These are phyloP conservation scores for Dothidotthia symphoricarpi DNA, from an alignment of 2,329 filamentous ascomycete species.

Conservation along the genomic window DNA sequence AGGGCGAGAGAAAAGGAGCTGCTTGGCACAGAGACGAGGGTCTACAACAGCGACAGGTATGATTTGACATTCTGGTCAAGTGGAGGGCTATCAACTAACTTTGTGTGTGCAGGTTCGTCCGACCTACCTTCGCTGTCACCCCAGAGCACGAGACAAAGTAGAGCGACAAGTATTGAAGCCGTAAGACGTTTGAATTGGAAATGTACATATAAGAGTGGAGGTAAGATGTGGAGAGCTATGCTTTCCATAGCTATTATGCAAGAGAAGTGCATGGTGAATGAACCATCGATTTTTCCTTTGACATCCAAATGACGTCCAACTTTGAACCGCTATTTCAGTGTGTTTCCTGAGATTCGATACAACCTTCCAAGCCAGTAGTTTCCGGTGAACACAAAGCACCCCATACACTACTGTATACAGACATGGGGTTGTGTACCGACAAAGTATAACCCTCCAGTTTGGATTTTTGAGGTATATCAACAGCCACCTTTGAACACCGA, in stretches of 20 bases:
- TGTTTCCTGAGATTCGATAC: no score
- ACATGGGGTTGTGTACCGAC: no score
- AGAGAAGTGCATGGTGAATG: constrained; percentile 9
- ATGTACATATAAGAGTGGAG: constrained; percentile 16
- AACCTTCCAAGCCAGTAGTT: no score
- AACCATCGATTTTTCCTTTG: constrained; percentile 11
- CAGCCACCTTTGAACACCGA: no score
- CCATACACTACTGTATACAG: no score
- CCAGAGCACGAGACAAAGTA: constrained; percentile 64
- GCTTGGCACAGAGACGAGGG: constrained; percentile 75
- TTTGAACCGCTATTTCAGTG: no score
- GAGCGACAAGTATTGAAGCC: background rate
- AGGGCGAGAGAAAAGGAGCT: constrained; percentile 88
- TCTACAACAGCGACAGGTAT: constrained; percentile 87
- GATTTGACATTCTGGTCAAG: constrained; percentile 30
- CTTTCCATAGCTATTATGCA: constrained; percentile 2
- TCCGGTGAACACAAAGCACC: no score
- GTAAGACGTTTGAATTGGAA: constrained; percentile 2
- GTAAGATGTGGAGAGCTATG: constrained; percentile 1
- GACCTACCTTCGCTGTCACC: constrained; percentile 74
- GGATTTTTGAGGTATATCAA: no score
- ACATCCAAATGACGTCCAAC: background rate
- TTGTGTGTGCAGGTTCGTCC: constrained; percentile 51
- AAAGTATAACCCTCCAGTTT: no score
- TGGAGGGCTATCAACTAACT: constrained; percentile 6